Conservation (phyloP, 352 stramenopile species). For the Phytophthora pisi region DNA sequence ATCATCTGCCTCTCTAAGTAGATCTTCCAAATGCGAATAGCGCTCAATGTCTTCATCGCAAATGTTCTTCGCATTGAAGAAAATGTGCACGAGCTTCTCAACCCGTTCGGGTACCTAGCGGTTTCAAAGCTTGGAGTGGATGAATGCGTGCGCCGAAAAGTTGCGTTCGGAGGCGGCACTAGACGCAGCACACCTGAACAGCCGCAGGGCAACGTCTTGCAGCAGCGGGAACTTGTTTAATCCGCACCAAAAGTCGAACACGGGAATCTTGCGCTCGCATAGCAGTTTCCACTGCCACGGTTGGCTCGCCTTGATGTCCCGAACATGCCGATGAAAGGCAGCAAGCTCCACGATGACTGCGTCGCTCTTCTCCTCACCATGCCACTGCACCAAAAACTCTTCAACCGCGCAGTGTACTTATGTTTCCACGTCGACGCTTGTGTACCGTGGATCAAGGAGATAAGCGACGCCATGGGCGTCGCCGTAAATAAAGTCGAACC, state of each 20-base stretch:
- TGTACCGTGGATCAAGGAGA: not conserved
- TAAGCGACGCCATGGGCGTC: not conserved
- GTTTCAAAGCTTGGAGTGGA: not conserved
- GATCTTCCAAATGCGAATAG: not conserved
- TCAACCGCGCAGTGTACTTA: not conserved
- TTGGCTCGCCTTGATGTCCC: not conserved
- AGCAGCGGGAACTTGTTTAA: not conserved
- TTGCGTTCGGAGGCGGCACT: not conserved
- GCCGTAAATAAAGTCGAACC: not conserved
- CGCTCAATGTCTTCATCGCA: not conserved
- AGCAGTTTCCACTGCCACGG: not conserved
- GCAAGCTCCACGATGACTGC: not conserved
- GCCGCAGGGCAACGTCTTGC: not conserved
- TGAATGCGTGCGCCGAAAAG: not conserved
- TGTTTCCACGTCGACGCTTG: not conserved
- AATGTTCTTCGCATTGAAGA: not conserved
- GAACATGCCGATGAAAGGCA: not conserved
- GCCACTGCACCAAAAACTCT: not conserved
- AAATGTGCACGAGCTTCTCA: not conserved
- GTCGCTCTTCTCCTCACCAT: not conserved
- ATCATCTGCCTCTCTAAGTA: not conserved
- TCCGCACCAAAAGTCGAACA: not conserved
- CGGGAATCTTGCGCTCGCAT: not conserved
- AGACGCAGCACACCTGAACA: not conserved
- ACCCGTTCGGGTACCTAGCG: not conserved